Evolutionary conservation across 768 basidiomycete genomes (phyloP), one percentile per base, ranked within the genome.

Genomic region (Mycena crocata): DNA sequence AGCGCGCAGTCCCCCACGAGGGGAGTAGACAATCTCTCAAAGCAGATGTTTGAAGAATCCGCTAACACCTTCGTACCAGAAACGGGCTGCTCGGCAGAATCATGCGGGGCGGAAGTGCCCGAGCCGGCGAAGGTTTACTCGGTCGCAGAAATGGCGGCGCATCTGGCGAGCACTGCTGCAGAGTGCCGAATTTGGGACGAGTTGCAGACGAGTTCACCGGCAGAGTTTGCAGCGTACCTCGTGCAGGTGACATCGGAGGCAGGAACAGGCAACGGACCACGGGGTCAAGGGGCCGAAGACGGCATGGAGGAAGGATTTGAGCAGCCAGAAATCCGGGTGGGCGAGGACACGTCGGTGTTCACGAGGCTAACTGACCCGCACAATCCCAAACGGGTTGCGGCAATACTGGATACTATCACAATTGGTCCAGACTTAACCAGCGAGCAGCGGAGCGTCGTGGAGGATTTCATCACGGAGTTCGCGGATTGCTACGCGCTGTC

Each of bases 401-500:
- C 46, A 12, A 5, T 59, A 0, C 46, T 35, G 0, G 14, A 51
- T 28, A n/a, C 48, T 0, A 28, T 50, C 19, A 60, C 58, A 0
- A 50, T 60, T 15, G 58, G 48, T 9, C 48, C 58, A 0, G 58
- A 60, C 9, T 13, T 60, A 13, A 40, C 28, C 28, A n/a, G 31
- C 0, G n/a, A 4, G 7, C 58, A 56, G 61, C 17, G n/a, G 14
- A 6, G 19, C 52, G 24, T 6, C 14, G 76, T 82, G 0, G 14
- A 42, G 0, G 55, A 48, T 0, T 62, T 83, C 14, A 46, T 84
- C 0, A 31, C 15, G 0, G 69, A 80, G 57, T 83, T 72, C 55
- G 79, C 83, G 0, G 81, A 84, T 63, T 71, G 73, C 42, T 85
- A 82, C 62, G 79, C 81, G 3, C 62, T 83, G 5, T 77, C 77